A percentile compares a stretch with the other conserved stretches of the same genome.
Conservation (phyloP, 1,284 basidiomycete genomes). For the Cutaneotrichosporon cutaneum region DNA sequence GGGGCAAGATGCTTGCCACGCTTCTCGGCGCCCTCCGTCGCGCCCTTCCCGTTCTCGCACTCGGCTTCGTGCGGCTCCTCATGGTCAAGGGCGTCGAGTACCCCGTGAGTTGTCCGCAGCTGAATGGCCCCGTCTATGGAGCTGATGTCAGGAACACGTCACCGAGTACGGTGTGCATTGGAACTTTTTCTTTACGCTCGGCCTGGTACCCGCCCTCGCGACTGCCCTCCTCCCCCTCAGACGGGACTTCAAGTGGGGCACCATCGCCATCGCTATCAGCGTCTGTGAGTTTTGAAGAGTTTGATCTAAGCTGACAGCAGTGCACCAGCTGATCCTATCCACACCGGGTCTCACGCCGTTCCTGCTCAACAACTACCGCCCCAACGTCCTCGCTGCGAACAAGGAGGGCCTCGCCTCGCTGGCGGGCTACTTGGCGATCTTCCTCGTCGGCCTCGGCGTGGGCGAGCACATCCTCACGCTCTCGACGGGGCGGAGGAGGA, state of each 20-base stretch:
- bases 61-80: constrained; percentile 76
- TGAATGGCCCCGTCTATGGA: no score
- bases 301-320: constrained; percentile 50
- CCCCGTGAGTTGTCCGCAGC: constrained; percentile 61
- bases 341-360: constrained; percentile 62
- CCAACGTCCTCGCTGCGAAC: constrained; percentile 70
- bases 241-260: constrained; percentile 59
- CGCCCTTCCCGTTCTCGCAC: constrained; percentile 65
- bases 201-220: constrained; percentile 72
- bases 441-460: constrained; percentile 76
- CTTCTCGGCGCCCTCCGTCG: constrained; percentile 57
- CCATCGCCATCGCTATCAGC: constrained; percentile 59
- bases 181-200: constrained; percentile 98
- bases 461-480: constrained; percentile 79
- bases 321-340: constrained; percentile 67
- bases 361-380: constrained; percentile 65
- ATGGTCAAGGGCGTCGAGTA: constrained; percentile 93
- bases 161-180: constrained; percentile 96
- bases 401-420: constrained; percentile 88
- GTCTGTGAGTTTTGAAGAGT: neutral
- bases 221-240: constrained; percentile 68
- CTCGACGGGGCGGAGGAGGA: constrained; percentile 29
- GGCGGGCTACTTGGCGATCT: constrained; percentile 83
- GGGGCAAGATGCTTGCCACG: neutral
- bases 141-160: constrained; percentile 75